phyloP scores from a whole-genome alignment of 495 filamentous ascomycete species.

The Hypoxylon crocopeplum region DNA sequence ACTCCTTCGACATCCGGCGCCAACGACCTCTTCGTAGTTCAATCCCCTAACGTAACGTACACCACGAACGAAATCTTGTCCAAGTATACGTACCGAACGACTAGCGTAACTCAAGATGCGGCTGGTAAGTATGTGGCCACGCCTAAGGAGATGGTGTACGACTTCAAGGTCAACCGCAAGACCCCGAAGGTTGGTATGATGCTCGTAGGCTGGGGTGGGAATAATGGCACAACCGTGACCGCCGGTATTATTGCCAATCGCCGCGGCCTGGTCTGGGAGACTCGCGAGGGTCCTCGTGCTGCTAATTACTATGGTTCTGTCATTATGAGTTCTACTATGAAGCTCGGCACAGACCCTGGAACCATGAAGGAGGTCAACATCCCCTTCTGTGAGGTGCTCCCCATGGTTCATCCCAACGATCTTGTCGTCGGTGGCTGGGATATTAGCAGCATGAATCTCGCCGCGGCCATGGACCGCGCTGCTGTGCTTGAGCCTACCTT shows the following conservation, averaged over 20 bases:
- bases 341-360: slow-evolving; percentile 86
- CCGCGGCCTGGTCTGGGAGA: slow-evolving; percentile 86
- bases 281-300: slow-evolving; percentile 80
- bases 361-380: slow-evolving; percentile 93
- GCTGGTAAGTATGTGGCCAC: slow-evolving; percentile 83
- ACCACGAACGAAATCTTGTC: slow-evolving; percentile 86
- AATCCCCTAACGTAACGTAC: slow-evolving; percentile 92
- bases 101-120: slow-evolving; percentile 68
- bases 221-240: slow-evolving; percentile 97
- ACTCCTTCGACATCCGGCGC: slow-evolving; percentile 47
- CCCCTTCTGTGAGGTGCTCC: slow-evolving; percentile 90
- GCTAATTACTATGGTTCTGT: slow-evolving; percentile 99
- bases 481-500: slow-evolving; percentile 91
- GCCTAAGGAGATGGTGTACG: slow-evolving; percentile 87
- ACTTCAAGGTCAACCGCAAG: slow-evolving; percentile 97
- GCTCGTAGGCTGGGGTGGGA: slow-evolving; percentile 98
- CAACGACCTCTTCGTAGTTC: slow-evolving; percentile 74
- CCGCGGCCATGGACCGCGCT: slow-evolving; percentile 94
- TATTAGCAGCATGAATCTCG: slow-evolving; percentile 87
- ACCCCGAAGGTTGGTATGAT: slow-evolving; percentile 94
- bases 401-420: slow-evolving; percentile 98
- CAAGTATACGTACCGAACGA: slow-evolving; percentile 95
- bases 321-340: slow-evolving; percentile 95
- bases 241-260: slow-evolving; percentile 97
- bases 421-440: slow-evolving; percentile 97